Evolutionary conservation across 2,329 filamentous ascomycete genomes (phyloP), one percentile per base, ranked within the genome.

Genomic region (Akanthomyces muscarius): DNA sequence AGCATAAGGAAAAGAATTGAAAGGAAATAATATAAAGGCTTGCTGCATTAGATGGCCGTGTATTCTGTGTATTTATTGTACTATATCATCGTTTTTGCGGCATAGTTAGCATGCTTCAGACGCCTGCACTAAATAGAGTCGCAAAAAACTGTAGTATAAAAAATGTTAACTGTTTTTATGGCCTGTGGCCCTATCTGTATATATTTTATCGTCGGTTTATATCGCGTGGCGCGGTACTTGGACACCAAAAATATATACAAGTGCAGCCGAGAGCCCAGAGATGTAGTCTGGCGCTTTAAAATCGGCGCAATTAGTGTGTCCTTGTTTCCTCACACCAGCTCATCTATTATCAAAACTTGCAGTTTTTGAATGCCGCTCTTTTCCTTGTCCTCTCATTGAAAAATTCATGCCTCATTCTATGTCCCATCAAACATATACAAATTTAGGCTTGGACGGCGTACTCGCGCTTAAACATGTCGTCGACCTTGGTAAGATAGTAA

Each of bases 401-500:
- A 54, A 42, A 36, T 30, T 45, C 56, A 33, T 57, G 63, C 64
- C 5, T 62, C 51, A 56, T 59, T 44, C 13, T 21, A 53, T 45
- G n/a, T 4, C 58, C 41, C 44, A 47, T 38, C 28, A 42, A 62
- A 23, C 42, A 50, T 55, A 25, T 21, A 38, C 10, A 47, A 56
- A 6, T 69, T 73, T 85, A 93, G 75, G 83, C 87, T 84, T 93
- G 90, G 79, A 93, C 74, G 63, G 82, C 78, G 78, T 95, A 95
- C 74, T 85, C 84, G 71, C 91, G 86, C 80, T 89, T 88, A 87
- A 91, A 95, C 89, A 92, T 92, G 70, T 91, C 89, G 72, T 95
- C 90, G 54, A 95, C 84, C 75, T 88, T 87, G 72, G 86, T 86
- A 64, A 95, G 83, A 80, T 93, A 95, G 81, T 94, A 95, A 25